These are phyloP conservation scores for Echinosophora koreensis DNA, from an alignment of 306 rosid species.

Conservation along the genomic window DNA sequence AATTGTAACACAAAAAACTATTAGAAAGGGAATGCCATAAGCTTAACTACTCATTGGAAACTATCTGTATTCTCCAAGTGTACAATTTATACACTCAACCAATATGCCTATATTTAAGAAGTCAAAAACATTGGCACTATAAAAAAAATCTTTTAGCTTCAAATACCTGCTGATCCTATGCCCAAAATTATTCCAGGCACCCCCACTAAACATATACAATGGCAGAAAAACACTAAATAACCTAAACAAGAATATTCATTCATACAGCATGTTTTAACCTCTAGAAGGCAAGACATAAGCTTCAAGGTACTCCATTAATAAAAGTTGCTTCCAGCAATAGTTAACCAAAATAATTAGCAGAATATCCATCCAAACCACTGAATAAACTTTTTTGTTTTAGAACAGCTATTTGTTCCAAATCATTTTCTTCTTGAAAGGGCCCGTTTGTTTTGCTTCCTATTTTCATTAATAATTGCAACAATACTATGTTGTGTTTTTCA, in stretches of 20 bases:
- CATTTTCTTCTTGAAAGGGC: background rate
- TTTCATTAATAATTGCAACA: too few species aligned
- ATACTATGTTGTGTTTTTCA: too few species aligned
- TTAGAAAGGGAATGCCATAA: background rate
- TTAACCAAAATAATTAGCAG: background rate
- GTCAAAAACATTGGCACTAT: background rate
- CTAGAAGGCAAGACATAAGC: constrained; percentile 4
- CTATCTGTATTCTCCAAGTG: background rate
- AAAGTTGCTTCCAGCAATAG: background rate
- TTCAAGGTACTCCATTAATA: constrained; percentile 18
- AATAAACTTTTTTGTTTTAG: background rate
- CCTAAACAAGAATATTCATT: constrained; percentile 17
- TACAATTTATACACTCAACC: too few species aligned
- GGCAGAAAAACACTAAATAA: background rate
- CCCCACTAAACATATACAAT: background rate
- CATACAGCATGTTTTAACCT: background rate
- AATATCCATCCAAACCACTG: constrained; percentile 29
- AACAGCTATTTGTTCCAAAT: background rate
- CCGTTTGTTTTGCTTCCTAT: too few species aligned
- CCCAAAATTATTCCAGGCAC: background rate
- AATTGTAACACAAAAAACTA: background rate
- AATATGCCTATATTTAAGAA: background rate
- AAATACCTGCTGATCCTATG: background rate
- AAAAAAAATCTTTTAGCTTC: background rate
- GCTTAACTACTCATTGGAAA: constrained; percentile 3